A percentile compares a stretch with the other conserved stretches of the same genome.
These are phyloP conservation scores for Diplodia sapinea DNA, from an alignment of 2,329 filamentous ascomycete species.

Conservation along the genomic window DNA sequence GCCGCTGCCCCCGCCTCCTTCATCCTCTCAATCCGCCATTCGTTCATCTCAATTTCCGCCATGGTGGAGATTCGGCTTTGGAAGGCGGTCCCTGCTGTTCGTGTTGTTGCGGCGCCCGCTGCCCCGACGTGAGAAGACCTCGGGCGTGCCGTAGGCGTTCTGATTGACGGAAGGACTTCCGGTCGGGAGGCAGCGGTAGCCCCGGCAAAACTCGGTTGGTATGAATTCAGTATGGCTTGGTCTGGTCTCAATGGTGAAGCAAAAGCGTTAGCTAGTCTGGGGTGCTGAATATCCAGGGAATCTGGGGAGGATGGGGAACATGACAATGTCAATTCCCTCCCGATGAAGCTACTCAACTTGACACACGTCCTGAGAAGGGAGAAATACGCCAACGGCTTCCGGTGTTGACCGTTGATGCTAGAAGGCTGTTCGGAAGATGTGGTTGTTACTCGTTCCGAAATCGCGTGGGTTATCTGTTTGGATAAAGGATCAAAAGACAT, in stretches of 20 bases:
- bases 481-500: background rate
- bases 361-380: background rate
- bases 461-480: background rate
- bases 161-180: too few relatives aligned
- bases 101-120: too few relatives aligned
- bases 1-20: too few relatives aligned
- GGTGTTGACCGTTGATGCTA: background rate
- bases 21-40: too few relatives aligned
- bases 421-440: background rate
- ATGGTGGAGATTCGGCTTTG: too few relatives aligned
- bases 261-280: background rate
- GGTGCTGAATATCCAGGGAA: background rate
- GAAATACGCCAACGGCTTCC: background rate
- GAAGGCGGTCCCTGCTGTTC: too few relatives aligned
- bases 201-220: background rate
- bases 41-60: too few relatives aligned
- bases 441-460: background rate
- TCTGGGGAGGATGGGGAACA: background rate
- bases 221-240: background rate
- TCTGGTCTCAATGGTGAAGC: background rate
- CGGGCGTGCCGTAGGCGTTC: too few relatives aligned
- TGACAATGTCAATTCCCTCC: too few relatives aligned
- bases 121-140: too few relatives aligned
- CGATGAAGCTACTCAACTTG: background rate
- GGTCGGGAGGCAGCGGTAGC: background rate